These are phyloP conservation scores for Gillenia trifoliata DNA, from an alignment of 306 rosid genomes.

Conservation along the genomic window DNA sequence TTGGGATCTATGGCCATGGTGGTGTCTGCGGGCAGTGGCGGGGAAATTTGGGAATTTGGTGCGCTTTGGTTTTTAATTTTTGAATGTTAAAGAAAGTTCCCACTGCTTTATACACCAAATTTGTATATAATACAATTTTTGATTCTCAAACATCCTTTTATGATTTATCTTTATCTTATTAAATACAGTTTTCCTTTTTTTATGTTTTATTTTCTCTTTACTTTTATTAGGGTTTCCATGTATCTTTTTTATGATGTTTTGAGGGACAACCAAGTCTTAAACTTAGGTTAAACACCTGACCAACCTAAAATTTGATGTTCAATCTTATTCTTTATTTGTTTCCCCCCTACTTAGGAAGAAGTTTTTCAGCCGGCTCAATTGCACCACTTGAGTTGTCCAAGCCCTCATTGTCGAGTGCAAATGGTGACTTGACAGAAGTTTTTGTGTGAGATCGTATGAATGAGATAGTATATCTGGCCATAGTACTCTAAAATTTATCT, in stretches of 20 bases:
- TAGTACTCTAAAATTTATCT: too few relatives aligned
- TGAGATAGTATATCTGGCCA: too few relatives aligned
- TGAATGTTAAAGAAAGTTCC: conserved; percentile 1
- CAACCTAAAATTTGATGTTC: background rate
- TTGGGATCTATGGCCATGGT: conserved; percentile 29
- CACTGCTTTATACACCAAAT: background rate
- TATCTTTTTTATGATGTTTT: too few relatives aligned
- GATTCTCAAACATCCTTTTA: background rate
- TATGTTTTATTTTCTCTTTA: background rate
- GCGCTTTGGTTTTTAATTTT: conserved; percentile 8
- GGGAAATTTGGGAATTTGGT: conserved; percentile 20
- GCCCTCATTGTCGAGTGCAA: too few relatives aligned
- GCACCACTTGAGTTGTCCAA: too few relatives aligned
- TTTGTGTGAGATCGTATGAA: too few relatives aligned
- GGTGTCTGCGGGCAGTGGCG: conserved; percentile 23
- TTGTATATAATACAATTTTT: background rate
- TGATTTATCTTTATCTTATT: background rate
- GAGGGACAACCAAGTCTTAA: background rate
- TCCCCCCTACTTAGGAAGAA: too few relatives aligned
- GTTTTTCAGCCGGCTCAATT: too few relatives aligned
- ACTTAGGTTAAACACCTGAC: background rate
- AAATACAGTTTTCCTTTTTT: background rate
- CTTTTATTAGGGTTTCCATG: too few relatives aligned
- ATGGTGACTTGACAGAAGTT: too few relatives aligned
- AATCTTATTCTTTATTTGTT: background rate